Conservation (phyloP, 352 stramenopile genomes). For the Phytopythium helicoides region DNA sequence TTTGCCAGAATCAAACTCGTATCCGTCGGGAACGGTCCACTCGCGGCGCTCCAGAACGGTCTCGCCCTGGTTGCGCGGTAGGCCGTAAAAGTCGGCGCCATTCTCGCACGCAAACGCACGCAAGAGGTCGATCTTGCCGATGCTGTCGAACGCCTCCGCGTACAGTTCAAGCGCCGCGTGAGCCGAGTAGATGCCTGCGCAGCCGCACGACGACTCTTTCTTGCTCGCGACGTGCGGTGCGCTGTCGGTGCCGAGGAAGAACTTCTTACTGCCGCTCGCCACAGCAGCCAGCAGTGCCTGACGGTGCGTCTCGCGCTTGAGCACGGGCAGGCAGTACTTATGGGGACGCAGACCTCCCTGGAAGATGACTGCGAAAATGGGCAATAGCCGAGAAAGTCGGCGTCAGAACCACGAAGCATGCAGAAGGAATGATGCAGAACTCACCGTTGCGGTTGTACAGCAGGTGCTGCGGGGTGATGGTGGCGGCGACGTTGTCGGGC, state of each 20-base stretch:
- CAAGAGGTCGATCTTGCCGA: constrained; percentile 91
- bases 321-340: constrained; percentile 99
- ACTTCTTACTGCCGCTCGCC: constrained; percentile 92
- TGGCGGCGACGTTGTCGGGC: constrained; percentile 93
- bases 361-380: constrained; percentile 82
- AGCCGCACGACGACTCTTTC: constrained; percentile 93
- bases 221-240: constrained; percentile 91
- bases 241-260: constrained; percentile 98
- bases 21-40: constrained; percentile 91
- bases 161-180: constrained; percentile 97
- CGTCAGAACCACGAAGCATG: too few relatives aligned
- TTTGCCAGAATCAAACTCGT: constrained; percentile 85
- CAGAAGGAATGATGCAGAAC: too few relatives aligned
- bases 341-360: constrained; percentile 96
- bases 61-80: constrained; percentile 87
- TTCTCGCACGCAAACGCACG: constrained; percentile 94
- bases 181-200: constrained; percentile 96
- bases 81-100: constrained; percentile 96
- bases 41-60: constrained; percentile 86
- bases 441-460: constrained; percentile 98
- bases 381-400: too few relatives aligned
- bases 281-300: constrained; percentile 90
- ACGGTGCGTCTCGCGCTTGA: constrained; percentile 95
- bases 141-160: constrained; percentile 95
- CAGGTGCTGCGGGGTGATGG: constrained; percentile 99